A percentile compares a stretch with the other conserved stretches of the same genome.
phyloP scores from a whole-genome alignment of 2,329 filamentous ascomycete species.

The Colletotrichum magnum region DNA sequence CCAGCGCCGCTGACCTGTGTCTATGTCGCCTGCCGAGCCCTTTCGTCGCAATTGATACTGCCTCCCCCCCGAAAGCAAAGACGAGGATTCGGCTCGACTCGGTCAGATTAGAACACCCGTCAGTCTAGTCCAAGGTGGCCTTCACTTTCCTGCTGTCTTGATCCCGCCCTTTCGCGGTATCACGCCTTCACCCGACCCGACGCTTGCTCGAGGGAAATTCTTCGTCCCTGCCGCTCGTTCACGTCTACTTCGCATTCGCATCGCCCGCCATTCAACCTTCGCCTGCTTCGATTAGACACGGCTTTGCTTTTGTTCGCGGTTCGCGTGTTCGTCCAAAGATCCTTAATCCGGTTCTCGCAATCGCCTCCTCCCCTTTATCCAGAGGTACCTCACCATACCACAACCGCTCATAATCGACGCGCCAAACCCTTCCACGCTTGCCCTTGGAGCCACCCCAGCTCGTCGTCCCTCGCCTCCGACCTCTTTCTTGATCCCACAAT shows the following conservation, averaged over 20 bases:
- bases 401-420: slow-evolving; percentile 15
- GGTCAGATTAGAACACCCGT: slow-evolving; percentile 8
- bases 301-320: slow-evolving; percentile 36
- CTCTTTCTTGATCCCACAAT: neutral
- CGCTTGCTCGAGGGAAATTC: slow-evolving; percentile 38
- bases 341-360: slow-evolving; percentile 23
- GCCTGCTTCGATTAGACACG: slow-evolving; percentile 28
- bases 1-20: slow-evolving; percentile 29
- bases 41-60: slow-evolving; percentile 25
- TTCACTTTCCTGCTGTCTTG: no score
- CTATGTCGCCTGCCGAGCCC: slow-evolving; percentile 36
- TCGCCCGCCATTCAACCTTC: slow-evolving; percentile 18
- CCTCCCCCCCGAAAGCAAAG: neutral
- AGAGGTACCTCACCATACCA: slow-evolving; percentile 4
- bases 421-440: slow-evolving; percentile 19
- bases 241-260: slow-evolving; percentile 36
- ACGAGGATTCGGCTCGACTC: slow-evolving; percentile 13
- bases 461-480: slow-evolving; percentile 4
- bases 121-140: no score
- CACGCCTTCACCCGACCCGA: slow-evolving; percentile 21
- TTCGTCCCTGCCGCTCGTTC: slow-evolving; percentile 41
- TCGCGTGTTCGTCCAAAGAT: slow-evolving; percentile 30
- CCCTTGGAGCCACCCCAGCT: slow-evolving; percentile 30
- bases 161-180: slow-evolving; percentile 26
- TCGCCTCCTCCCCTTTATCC: slow-evolving; percentile 25